Evolutionary conservation across 2,329 filamentous ascomycete genomes (phyloP), one percentile per base, ranked within the genome.

Genomic region (Penicillium sclerotigenum): DNA sequence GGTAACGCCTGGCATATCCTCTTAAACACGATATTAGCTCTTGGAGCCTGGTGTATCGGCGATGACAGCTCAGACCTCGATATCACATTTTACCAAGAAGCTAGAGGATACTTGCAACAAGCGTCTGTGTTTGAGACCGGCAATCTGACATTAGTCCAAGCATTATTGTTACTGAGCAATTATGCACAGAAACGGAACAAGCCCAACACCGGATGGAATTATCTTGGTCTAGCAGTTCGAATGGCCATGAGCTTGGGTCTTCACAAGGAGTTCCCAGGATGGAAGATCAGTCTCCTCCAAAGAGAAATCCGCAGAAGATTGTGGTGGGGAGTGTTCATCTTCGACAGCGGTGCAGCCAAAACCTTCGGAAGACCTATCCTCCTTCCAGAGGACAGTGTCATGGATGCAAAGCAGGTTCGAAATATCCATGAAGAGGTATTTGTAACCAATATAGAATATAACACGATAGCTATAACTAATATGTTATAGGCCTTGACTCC

Each of bases 121-220:
- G 71, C 77, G 41, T 71, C 69, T 40, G 72, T 75, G n/a, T 72
- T 81, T 33, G 79, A 81, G 54, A 76, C 74, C 24, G 79, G 79
- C 20, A 80, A 79, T 47, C 61, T 81, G 18, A 79, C 75, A 8
- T 69, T 80, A 9, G 78, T 81, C 2, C 79, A 81, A 61, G 74
- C 74, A 1, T 68, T 81, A 33, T 65, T 75, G 14, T 70, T 81
- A 46, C 70, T 80, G 60, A 77, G 77, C 54, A 80, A 80, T 52
- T 80, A 79, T 57, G 70, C 77, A 0, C 79, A 81, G 60, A 81
- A 81, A 61, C 71, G 77, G 28, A 77, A 80, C 63, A 80, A 79
- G 56, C 79, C 79, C 2, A 81, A 81, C 59, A 77, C 73, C 8
- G 79, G 78, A 9, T 81, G 77, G 69, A 80, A 78, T 47, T 79